Conservation (phyloP, 805 yeast species). For the Barnettozyma sp. region DNA sequence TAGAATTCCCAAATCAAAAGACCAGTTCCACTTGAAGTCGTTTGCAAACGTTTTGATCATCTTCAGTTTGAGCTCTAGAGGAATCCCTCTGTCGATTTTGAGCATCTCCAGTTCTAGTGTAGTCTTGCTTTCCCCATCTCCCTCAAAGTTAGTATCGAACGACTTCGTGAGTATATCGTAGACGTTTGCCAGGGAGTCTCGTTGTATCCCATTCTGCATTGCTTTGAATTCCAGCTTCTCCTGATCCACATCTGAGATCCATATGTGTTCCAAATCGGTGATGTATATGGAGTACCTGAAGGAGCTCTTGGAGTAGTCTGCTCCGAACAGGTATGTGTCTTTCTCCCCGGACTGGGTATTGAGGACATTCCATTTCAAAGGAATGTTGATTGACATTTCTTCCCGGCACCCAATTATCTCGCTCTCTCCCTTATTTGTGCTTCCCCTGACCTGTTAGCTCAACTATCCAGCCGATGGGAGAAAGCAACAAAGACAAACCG, state of each 20-base stretch:
- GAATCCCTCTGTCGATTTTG: conserved; percentile 16
- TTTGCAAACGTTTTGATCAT: conserved; percentile 8
- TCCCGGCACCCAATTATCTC: neutral
- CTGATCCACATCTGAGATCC: conserved; percentile 20
- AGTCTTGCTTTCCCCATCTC: conserved; percentile 7
- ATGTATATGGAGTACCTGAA: conserved; percentile 15
- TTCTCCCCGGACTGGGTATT: conserved; percentile 7
- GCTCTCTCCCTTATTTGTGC: too few relatives aligned
- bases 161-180: conserved; percentile 11
- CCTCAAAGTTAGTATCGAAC: conserved; percentile 14
- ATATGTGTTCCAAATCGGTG: conserved; percentile 21
- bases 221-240: conserved; percentile 15
- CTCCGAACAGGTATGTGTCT: conserved; percentile 17
- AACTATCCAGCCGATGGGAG: too few relatives aligned
- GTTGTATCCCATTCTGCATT: conserved; percentile 13
- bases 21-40: conserved; percentile 17
- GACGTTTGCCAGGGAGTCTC: conserved; percentile 9
- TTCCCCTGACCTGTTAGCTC: too few relatives aligned
- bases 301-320: conserved; percentile 10
- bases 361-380: conserved; percentile 20
- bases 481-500: too few relatives aligned
- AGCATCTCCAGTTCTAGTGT: conserved; percentile 7
- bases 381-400: conserved; percentile 14
- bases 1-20: conserved; percentile 16
- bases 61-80: conserved; percentile 15